Base-by-base conservation (phyloP, 106 monocot genomes). In the Apostasia shenzhenica region DNA sequence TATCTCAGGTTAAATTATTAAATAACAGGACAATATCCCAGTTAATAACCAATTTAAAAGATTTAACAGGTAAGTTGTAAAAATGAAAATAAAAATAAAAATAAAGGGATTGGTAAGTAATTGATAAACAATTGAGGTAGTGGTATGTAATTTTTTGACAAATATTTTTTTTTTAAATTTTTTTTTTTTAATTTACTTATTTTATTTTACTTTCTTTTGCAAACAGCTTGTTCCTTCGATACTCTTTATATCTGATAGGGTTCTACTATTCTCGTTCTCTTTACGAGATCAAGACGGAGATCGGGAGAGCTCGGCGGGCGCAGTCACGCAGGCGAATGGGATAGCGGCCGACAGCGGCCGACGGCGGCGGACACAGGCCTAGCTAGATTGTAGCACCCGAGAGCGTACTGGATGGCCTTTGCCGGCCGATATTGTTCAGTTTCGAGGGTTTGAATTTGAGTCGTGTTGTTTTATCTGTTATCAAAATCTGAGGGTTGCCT, bases 371-470 rank as follows among this genome's bases (percentile, higher is more conserved):
- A n/a, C 0, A 26, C 1, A 44, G 43, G 62, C 62, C 45, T 11
- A 14, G 45, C 12, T 11, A 41, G 38, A 13, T 62, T 45, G 9
- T 9, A 13, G 45, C 45, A 4, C 10, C 45, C 4, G 2, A 62
- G 3, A 44, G 62, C 26, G 2, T 45, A 1, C 45, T 62, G 1
- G 12, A 45, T 9, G 45, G 62, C n/a, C 45, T 43, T 45, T 45
- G 26, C 45, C 65, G 8, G 65, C 26, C 48, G 13, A 49, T 48
- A 0, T 48, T 65, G 4, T 37, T 48, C 14, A 65, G 65, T 26
- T 65, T 65, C 14, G 11, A 65, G 45, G 62, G 62, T 49, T 65
- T 65, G 48, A 63, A n/a, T 43, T 65, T 11, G 48, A 5, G 5
- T 5, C 37, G 14, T 65, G 8, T 47, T 65, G 6, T 48, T 48